Percentiles rank a stretch among this genome's conserved stretches.
phyloP scores from a whole-genome alignment of 495 filamentous ascomycete genomes.

The Melanomma pulvis-pyrius region DNA sequence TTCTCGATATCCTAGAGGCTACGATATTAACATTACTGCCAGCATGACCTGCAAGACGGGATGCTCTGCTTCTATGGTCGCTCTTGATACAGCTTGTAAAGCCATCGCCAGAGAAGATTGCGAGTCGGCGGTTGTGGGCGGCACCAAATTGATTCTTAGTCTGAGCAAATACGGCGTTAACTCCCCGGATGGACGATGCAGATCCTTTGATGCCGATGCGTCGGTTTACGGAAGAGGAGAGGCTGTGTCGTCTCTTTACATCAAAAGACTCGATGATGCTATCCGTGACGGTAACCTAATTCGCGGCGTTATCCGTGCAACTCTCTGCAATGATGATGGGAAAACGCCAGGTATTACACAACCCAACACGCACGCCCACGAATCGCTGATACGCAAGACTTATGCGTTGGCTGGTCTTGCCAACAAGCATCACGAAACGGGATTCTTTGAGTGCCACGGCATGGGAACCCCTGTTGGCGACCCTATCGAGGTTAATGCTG shows the following conservation, averaged over 20 bases:
- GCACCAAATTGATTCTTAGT: slow-evolving; percentile 14
- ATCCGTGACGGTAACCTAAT: slow-evolving; percentile 45
- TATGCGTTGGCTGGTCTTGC: slow-evolving; percentile 28
- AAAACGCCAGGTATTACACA: slow-evolving; percentile 40
- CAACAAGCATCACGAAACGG: slow-evolving; percentile 38
- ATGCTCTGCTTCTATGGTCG: slow-evolving; percentile 19
- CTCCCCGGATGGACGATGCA: slow-evolving; percentile 12
- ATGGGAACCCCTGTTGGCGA: slow-evolving; percentile 46
- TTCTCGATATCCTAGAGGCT: too few species aligned
- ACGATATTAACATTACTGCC: too few species aligned
- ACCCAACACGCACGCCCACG: slow-evolving; percentile 18
- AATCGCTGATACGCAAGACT: slow-evolving; percentile 15
- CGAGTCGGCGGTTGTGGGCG: slow-evolving; percentile 10
- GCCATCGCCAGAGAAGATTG: slow-evolving; percentile 4
- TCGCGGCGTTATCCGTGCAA: slow-evolving; percentile 50
- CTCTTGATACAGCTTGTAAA: slow-evolving; percentile 8
- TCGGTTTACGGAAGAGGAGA: slow-evolving; percentile 55
- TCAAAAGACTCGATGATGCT: slow-evolving; percentile 45
- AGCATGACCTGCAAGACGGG: slow-evolving; percentile 15
- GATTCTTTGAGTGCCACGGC: slow-evolving; percentile 48
- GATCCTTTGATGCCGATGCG: slow-evolving; percentile 44
- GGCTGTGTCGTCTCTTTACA: slow-evolving; percentile 44
- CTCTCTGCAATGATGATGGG: slow-evolving; percentile 50
- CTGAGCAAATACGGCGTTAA: slow-evolving; percentile 1
- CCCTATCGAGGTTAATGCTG: slow-evolving; percentile 49